Conservation (phyloP, 2,329 filamentous ascomycete species). For the Xylaria sp. region DNA sequence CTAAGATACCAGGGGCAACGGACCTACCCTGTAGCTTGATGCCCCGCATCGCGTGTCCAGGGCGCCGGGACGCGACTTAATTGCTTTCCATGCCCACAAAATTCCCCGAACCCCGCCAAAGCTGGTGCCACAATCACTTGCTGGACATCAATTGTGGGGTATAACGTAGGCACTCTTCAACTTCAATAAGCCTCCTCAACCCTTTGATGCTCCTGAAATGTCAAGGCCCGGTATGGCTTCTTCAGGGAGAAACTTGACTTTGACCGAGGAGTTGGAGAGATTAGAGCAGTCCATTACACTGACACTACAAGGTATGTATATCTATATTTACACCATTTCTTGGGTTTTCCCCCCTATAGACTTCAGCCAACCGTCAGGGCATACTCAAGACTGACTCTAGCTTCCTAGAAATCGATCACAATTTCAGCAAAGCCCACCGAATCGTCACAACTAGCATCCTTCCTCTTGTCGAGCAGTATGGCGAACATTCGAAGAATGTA, state of each 20-base stretch:
- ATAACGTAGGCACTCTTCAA: slow-evolving; percentile 8
- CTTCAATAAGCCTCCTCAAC: slow-evolving; percentile 6
- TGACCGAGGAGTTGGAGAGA: slow-evolving; percentile 95
- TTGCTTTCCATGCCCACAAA: slow-evolving; percentile 27
- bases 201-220: slow-evolving; percentile 52
- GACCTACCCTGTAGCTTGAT: slow-evolving; percentile 6
- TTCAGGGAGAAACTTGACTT: slow-evolving; percentile 70
- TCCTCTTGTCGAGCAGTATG: slow-evolving; percentile 94
- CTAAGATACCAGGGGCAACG: neutral
- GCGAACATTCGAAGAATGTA: slow-evolving; percentile 89
- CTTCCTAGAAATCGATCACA: slow-evolving; percentile 89
- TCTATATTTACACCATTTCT: too few species aligned
- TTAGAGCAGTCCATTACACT: slow-evolving; percentile 97
- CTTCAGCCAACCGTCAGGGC: neutral
- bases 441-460: slow-evolving; percentile 95
- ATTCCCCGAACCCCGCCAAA: slow-evolving; percentile 33
- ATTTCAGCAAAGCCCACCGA: slow-evolving; percentile 95
- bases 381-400: slow-evolving; percentile 13
- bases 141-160: neutral
- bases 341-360: neutral
- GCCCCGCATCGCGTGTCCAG: slow-evolving; percentile 42
- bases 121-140: neutral
- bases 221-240: slow-evolving; percentile 61
- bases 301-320: slow-evolving; percentile 80
- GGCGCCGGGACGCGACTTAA: slow-evolving; percentile 31